Evolutionary conservation across 768 basidiomycete species (phyloP), one percentile per base, ranked within the genome.

Genomic region (Tricholoma furcatifolium): DNA sequence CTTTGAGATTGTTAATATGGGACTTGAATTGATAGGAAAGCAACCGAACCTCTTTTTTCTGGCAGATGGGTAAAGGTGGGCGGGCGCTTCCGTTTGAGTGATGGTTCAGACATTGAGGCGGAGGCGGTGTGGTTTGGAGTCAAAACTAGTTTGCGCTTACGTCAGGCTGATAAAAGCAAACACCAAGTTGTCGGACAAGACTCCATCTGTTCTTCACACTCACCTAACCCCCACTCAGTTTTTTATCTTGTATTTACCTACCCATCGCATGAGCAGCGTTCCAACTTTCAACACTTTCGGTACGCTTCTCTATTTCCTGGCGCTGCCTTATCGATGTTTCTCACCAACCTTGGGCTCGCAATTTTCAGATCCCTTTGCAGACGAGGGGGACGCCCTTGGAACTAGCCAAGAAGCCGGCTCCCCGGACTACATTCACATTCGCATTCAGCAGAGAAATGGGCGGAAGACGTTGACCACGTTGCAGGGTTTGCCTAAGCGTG

Each of bases 371-470:
- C 93, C 93, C 78, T 96, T 96, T 80, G 91, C 90, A 77, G 94
- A 94, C 74, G 90, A 91, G 74, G 88, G 85, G 65, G 91, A 92
- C 73, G 85, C 86, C 67, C 87, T 91, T 66, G 83, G 75, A 68
- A 78, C 78, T 65, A 80, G 69, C 65, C 74, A 85, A 63, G 85
- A 90, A 78, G 88, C 91, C 65, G 88, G 88, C 61, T 87, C 88
- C 59, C 84, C 83, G 65, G 84, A 91, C 69, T 87, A 92, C 71
- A 90, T 95, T 69, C 93, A 95, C 71, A 91, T 96, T 67, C 93
- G 97, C 77, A 91, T 99, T 65, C 97, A 99, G 73, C 97, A 99
- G 74, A 84, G 97, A 67, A 99, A 98, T 83, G 97, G 97, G 57
- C 83, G 97, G 66, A 99, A 99, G 81, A 97, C 94, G 56, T 74